A percentile compares a stretch with the other conserved stretches of the same genome.
These are phyloP conservation scores for Auricularia auricula-judae DNA, from an alignment of 768 basidiomycete genomes.

Conservation along the genomic window DNA sequence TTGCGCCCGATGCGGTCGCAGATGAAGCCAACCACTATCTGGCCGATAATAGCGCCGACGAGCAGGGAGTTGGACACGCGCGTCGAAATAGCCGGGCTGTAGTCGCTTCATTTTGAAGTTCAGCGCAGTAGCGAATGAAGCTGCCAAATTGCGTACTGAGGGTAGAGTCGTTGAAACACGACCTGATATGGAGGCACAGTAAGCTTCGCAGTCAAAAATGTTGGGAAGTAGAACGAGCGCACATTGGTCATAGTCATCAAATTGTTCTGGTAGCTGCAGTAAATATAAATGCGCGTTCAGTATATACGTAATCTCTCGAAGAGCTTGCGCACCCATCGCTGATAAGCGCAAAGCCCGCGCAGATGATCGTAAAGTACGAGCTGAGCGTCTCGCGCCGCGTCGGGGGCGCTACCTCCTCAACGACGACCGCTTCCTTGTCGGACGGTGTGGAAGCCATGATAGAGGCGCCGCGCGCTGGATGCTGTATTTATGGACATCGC, in stretches of 20 bases:
- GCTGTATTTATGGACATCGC: too few relatives aligned
- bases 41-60: conserved; percentile 54
- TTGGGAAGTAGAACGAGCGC: conserved; percentile 7
- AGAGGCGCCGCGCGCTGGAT: too few relatives aligned
- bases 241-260: conserved; percentile 63
- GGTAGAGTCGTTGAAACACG: conserved; percentile 53
- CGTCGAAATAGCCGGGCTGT: conserved; percentile 52
- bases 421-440: not conserved
- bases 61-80: conserved; percentile 61
- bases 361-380: conserved; percentile 51
- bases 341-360: conserved; percentile 55
- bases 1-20: conserved; percentile 69
- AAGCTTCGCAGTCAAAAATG: conserved; percentile 1
- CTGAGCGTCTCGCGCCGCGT: conserved; percentile 37
- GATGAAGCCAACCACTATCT: conserved; percentile 52
- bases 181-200: conserved; percentile 29
- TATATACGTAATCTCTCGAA: conserved; percentile 5
- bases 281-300: not conserved
- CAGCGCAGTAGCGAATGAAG: not conserved
- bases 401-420: conserved; percentile 8
- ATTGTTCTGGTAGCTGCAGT: conserved; percentile 49
- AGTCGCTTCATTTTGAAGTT: conserved; percentile 18
- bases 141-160: conserved; percentile 15
- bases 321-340: conserved; percentile 42
- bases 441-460: too few relatives aligned